Percentiles rank a stretch among this genome's conserved stretches.
phyloP scores from a whole-genome alignment of 2,329 filamentous ascomycete species.

The Ophiocordyceps robertsii region DNA sequence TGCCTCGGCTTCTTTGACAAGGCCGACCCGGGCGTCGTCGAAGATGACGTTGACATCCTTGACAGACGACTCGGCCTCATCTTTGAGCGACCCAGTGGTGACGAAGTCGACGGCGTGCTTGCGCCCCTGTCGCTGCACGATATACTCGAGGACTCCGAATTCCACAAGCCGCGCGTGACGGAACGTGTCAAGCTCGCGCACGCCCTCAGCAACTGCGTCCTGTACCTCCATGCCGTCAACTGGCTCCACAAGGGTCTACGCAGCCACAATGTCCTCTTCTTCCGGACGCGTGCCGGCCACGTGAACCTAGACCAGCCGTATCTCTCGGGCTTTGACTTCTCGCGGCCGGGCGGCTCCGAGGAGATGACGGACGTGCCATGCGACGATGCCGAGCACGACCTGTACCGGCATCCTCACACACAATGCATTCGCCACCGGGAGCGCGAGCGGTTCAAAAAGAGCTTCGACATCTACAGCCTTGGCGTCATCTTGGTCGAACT shows the following conservation, averaged over 20 bases:
- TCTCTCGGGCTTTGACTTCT: conserved; percentile 41
- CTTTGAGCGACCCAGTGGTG: conserved; percentile 32
- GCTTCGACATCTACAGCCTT: conserved; percentile 38
- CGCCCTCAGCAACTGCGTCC: conserved; percentile 35
- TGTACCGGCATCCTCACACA: conserved; percentile 35
- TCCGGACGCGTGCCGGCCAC: conserved; percentile 15
- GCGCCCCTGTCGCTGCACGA: conserved; percentile 33
- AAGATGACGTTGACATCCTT: conserved; percentile 26
- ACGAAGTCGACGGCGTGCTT: conserved; percentile 18
- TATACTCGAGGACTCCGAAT: conserved; percentile 22
- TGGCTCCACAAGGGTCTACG: conserved; percentile 47
- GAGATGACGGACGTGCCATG: conserved; percentile 36
- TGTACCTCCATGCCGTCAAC: conserved; percentile 40
- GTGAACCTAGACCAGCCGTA: conserved; percentile 27
- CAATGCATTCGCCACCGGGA: conserved; percentile 20
- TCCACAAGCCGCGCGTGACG: conserved; percentile 33
- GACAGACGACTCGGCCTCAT: conserved; percentile 36
- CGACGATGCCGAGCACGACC: conserved; percentile 28
- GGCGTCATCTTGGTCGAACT: conserved; percentile 39
- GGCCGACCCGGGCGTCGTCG: conserved; percentile 16
- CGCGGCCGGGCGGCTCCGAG: conserved; percentile 32
- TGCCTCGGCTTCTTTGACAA: conserved; percentile 39
- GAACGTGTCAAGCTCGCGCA: conserved; percentile 36
- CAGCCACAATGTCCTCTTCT: conserved; percentile 39
- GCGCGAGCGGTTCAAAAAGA: conserved; percentile 28